Evolutionary conservation across 805 yeast species (phyloP), one percentile per base, ranked within the genome.

Genomic region (Sugiyamaella lignohabitans): DNA sequence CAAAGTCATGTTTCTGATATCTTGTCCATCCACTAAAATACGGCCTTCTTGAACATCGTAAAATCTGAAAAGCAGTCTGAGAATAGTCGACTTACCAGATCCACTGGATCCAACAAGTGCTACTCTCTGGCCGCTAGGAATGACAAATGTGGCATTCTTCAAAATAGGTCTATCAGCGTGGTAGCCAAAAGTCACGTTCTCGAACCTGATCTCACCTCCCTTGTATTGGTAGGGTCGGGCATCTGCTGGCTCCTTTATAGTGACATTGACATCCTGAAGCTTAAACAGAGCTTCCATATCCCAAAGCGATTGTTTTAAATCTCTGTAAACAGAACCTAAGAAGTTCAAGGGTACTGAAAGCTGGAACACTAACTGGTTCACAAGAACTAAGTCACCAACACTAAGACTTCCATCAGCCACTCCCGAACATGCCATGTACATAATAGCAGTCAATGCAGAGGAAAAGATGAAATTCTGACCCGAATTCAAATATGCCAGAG

Each of bases 81-180:
- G 67, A 35, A 93, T 77, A 0, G 98, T 91, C 0, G 96, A 87
- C 67, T 91, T 91, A 37, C 98, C 98, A 56, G 91, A 81, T 3
- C 98, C 98, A 5, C 94, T 83, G 0, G 98, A 95, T 0, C 98
- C 98, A 8, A 91, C 98, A 59, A 91, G 79, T 8, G 98, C 98
- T 14, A 89, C 91, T 54, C 86, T 86, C 53, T 80, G 66, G 4
- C 98, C 98, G 2, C 94, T 87, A 2, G 96, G 96, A 38, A 91
- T 85, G 1, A 80, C 77, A 60, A 91, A 93, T 1, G 82, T 69
- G 8, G 91, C 89, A 62, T 91, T 84, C 35, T 75, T 71, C 57
- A 91, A 71, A 56, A 91, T 91, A 30, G 91, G 89, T 54, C 97
- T 72, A 45, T 85, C 91, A 1, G 89, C 86, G 57, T 84, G 91